Conservation (phyloP, 805 yeast species). For the Peterozyma toletana region DNA sequence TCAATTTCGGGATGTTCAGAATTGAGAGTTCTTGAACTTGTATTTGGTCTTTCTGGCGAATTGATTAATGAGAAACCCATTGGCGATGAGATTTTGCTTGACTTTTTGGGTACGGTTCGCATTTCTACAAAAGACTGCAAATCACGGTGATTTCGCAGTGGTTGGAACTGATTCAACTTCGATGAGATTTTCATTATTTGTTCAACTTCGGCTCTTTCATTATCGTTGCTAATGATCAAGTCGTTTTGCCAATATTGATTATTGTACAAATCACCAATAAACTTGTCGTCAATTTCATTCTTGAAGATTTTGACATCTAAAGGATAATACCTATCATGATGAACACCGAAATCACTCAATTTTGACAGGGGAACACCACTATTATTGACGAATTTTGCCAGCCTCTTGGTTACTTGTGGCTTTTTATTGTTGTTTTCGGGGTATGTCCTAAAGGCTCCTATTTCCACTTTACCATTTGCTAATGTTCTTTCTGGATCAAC, state of each 20-base stretch:
- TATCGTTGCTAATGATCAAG: background rate
- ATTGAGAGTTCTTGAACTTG: no score
- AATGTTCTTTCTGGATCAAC: constrained; percentile 73
- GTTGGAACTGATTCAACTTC: background rate
- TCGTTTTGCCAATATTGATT: constrained; percentile 34
- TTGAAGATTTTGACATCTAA: constrained; percentile 56
- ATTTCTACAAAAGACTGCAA: no score
- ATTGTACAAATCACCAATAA: constrained; percentile 14
- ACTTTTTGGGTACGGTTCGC: no score
- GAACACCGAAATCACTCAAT: constrained; percentile 61
- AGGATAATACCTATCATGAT: constrained; percentile 62
- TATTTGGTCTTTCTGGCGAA: no score
- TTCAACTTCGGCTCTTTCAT: constrained; percentile 1
- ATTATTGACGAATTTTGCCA: background rate
- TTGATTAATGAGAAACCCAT: no score
- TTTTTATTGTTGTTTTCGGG: constrained; percentile 25
- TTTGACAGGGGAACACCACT: constrained; percentile 41
- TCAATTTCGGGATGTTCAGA: background rate
- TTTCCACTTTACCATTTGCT: constrained; percentile 60
- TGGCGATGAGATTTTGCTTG: no score
- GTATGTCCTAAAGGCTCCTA: constrained; percentile 84
- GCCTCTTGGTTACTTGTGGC: constrained; percentile 14
- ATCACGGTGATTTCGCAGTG: no score
- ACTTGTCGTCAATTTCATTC: constrained; percentile 38
- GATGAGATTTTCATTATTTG: background rate